A percentile compares a stretch with the other conserved stretches of the same genome.
Evolutionary conservation across 768 basidiomycete species (phyloP).

Genomic region (Boletus subparvulus): DNA sequence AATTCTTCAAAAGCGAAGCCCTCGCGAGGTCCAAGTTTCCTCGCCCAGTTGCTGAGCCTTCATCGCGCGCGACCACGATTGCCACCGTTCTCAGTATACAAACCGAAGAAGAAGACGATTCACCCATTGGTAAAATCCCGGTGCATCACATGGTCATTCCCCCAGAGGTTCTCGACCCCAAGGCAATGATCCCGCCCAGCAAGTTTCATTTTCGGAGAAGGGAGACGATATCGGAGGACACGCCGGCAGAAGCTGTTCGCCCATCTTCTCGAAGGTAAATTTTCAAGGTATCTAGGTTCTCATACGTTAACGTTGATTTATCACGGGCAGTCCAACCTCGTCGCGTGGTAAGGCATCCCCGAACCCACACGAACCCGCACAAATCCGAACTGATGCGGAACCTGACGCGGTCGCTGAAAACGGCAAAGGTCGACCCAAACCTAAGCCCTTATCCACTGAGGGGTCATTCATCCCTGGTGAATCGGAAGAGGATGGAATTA

Average conservation of each 20-base stretch:
- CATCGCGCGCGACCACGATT: slow-evolving; percentile 10
- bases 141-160: slow-evolving; percentile 74
- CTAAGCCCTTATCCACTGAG: slow-evolving; percentile 45
- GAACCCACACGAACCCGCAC: slow-evolving; percentile 10
- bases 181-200: slow-evolving; percentile 79
- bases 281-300: neutral
- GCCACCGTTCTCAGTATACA: slow-evolving; percentile 15
- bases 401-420: slow-evolving; percentile 7
- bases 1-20: slow-evolving; percentile 85
- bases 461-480: slow-evolving; percentile 78
- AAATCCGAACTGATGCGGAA: slow-evolving; percentile 15
- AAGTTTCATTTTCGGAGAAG: slow-evolving; percentile 68
- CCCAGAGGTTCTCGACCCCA: slow-evolving; percentile 77
- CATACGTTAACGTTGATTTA: neutral
- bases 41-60: slow-evolving; percentile 37
- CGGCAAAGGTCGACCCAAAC: slow-evolving; percentile 11
- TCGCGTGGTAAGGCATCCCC: slow-evolving; percentile 20
- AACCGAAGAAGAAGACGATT: slow-evolving; percentile 33
- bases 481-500: slow-evolving; percentile 77
- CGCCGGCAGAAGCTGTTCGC: neutral
- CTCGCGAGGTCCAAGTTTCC: slow-evolving; percentile 78
- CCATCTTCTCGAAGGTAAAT: slow-evolving; percentile 24
- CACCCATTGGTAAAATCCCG: slow-evolving; percentile 49
- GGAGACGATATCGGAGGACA: slow-evolving; percentile 20
- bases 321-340: slow-evolving; percentile 11